phyloP scores from a whole-genome alignment of 768 basidiomycete genomes.

The Obba rivulosa region DNA sequence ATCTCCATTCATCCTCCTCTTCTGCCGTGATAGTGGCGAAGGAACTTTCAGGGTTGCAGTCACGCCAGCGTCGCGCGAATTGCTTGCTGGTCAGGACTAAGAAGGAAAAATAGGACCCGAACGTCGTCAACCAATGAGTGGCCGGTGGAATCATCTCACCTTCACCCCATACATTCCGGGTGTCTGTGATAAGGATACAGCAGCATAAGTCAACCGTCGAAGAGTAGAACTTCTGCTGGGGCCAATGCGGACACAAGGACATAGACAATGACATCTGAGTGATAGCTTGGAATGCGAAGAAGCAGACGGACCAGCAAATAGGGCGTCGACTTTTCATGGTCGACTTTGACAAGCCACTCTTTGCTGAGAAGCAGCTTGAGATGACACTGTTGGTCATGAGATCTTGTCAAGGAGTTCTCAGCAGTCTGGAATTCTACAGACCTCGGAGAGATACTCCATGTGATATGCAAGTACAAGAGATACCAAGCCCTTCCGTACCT shows the following conservation, averaged over 20 bases:
- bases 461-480: neutral
- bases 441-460: conserved; percentile 21
- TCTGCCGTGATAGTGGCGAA: conserved; percentile 22
- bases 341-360: conserved; percentile 72
- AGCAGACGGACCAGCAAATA: conserved; percentile 64
- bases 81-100: conserved; percentile 30
- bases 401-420: neutral
- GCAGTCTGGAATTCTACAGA: conserved; percentile 36
- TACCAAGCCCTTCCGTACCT: too few relatives aligned
- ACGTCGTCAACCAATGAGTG: neutral
- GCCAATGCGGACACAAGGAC: neutral
- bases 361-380: conserved; percentile 51
- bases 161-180: conserved; percentile 71
- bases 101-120: neutral
- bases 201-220: conserved; percentile 54
- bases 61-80: conserved; percentile 66
- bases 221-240: conserved; percentile 57
- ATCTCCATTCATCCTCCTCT: conserved; percentile 62
- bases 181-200: conserved; percentile 65
- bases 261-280: neutral
- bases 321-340: conserved; percentile 52
- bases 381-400: conserved; percentile 39
- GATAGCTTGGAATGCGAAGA: neutral
- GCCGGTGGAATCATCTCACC: conserved; percentile 33
- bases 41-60: conserved; percentile 40